Evolutionary conservation across 2,329 filamentous ascomycete species (phyloP).

Genomic region (Venturia carpophila): DNA sequence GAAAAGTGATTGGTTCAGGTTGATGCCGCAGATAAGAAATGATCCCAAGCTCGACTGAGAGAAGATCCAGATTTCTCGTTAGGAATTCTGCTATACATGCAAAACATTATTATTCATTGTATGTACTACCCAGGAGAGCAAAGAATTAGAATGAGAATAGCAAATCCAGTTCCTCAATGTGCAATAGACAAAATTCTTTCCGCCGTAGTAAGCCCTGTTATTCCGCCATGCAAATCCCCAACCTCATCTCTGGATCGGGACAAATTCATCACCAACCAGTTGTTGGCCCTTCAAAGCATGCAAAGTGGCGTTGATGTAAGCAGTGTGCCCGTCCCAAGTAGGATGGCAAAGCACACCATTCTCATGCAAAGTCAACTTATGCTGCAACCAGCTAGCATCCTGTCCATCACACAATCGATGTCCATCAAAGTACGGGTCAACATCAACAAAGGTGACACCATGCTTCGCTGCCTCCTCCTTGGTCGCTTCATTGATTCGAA

Average conservation of each 20-base stretch:
- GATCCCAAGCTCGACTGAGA: too few relatives aligned
- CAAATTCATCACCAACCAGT: not conserved
- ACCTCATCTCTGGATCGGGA: not conserved
- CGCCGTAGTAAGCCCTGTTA: not conserved
- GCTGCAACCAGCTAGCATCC: constrained; percentile 10
- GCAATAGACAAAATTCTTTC: not conserved
- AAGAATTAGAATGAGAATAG: not conserved
- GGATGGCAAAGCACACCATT: constrained; percentile 12
- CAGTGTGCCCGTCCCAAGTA: constrained; percentile 13
- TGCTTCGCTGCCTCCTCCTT: not conserved
- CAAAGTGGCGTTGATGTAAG: constrained; percentile 13
- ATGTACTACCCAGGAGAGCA: not conserved
- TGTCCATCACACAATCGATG: constrained; percentile 15
- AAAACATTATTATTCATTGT: not conserved
- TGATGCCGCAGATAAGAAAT: too few relatives aligned
- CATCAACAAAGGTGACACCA: constrained; percentile 10
- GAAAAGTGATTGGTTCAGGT: too few relatives aligned
- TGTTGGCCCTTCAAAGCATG: constrained; percentile 2
- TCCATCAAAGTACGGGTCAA: constrained; percentile 2
- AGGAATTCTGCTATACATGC: too few relatives aligned
- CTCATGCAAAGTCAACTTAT: not conserved
- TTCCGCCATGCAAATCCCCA: not conserved
- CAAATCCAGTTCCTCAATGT: not conserved
- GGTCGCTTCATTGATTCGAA: not conserved
- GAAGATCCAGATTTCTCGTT: too few relatives aligned